Conservation (phyloP, 305 asterid species). For the Rubia tinctorum region DNA sequence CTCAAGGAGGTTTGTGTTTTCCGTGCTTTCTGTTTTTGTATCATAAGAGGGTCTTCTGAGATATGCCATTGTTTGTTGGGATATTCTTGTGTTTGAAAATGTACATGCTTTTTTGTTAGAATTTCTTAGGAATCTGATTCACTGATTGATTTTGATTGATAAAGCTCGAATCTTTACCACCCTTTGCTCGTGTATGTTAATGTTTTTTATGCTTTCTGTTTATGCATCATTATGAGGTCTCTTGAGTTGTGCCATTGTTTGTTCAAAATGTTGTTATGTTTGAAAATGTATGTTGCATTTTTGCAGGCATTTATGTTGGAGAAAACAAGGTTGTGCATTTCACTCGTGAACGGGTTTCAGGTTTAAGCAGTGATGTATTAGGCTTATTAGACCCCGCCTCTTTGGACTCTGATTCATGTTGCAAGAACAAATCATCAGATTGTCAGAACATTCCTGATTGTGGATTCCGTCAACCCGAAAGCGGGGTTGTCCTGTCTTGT, state of each 20-base stretch:
- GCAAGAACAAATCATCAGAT: background rate
- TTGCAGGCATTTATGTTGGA: slow-evolving; percentile 36
- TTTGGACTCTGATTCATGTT: background rate
- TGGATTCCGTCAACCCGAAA: slow-evolving; percentile 26
- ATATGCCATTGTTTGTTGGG: background rate
- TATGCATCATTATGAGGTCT: background rate
- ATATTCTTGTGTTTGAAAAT: background rate
- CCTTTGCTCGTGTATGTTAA: background rate
- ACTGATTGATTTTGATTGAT: background rate
- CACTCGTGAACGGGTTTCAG: slow-evolving; percentile 15
- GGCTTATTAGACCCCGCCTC: slow-evolving; percentile 12
- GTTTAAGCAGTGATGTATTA: slow-evolving; percentile 10
- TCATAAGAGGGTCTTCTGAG: background rate
- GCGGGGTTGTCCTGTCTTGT: slow-evolving; percentile 37
- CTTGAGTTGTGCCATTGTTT: background rate
- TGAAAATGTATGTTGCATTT: background rate
- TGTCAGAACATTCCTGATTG: slow-evolving; percentile 30
- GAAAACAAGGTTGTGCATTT: slow-evolving; percentile 36
- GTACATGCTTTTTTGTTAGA: background rate
- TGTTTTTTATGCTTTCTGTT: background rate
- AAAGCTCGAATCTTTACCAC: background rate
- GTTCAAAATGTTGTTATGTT: background rate
- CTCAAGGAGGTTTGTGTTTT: background rate
- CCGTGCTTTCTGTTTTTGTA: background rate
- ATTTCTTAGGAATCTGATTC: background rate